Evolutionary conservation across 2,329 filamentous ascomycete species (phyloP), one percentile per base, ranked within the genome.

Genomic region (Calonectria crousiana): DNA sequence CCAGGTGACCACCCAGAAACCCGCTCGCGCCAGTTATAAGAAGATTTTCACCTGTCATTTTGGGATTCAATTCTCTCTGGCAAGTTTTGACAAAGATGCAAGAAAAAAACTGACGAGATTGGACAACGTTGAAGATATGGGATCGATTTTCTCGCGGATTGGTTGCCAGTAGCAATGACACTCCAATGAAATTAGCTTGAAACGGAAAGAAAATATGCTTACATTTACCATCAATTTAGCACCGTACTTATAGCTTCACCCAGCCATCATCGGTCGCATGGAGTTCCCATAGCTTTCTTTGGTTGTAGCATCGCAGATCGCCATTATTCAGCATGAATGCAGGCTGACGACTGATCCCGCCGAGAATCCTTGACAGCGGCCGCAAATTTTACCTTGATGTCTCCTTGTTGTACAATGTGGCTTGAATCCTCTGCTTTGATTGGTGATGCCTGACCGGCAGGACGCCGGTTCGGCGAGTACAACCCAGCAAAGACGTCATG

Each of bases 1-100:
- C 56, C 11, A 72, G 38, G 36, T 74, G 47, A 14, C 68, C 69
- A n/a, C 68, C 72, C 11, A 74, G 23, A 41, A 26, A 74, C 5
- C 72, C 72, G 52, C 68, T 71, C 2, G 68, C 69, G 6, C 72
- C 72, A 16, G 72, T 74, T n/a, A 74, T 53, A 30, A 74, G 62
- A 8, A 72, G 52, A 26, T 51, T 72, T 16, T 41, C 38, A 10
- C 34, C 18, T 18, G 69, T 14, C 69, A 71, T 71, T 0, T 49
- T 71, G 18, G 30, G 30, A 28, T 28, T n/a, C 13, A 16, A 47
- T 64, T 44, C 11, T n/a, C 16, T 32, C 18, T 30, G 16, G 26
- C 23, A 2, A 6, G 9, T 53, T 53, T 53, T 30, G 6, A 30
- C 18, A 18, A 30, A 32, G 26, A 23, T 23, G 2, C 10, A 60